Percentiles rank a stretch among this genome's conserved stretches.
Conservation (phyloP, 257 asterid genomes). For the Gardenia jasminoides region DNA sequence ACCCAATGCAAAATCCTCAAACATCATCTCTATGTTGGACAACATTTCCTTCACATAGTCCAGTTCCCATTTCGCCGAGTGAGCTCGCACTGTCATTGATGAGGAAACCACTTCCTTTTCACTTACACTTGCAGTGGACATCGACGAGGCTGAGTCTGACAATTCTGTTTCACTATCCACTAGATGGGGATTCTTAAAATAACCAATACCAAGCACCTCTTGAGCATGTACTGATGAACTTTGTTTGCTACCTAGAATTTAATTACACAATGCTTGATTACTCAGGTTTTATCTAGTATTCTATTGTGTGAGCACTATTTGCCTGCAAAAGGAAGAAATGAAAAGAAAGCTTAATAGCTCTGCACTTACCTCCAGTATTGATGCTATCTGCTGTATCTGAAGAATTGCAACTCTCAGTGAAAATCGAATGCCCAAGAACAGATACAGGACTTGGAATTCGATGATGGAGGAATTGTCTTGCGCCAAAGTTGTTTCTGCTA, state of each 20-base stretch:
- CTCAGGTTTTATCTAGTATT: slow-evolving; percentile 6
- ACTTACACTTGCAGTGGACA: slow-evolving; percentile 19
- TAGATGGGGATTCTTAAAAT: slow-evolving; percentile 34
- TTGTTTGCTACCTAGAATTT: slow-evolving; percentile 60
- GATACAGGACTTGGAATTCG: slow-evolving; percentile 45
- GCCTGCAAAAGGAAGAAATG: neutral
- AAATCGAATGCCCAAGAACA: slow-evolving; percentile 37
- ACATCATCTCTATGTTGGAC: slow-evolving; percentile 49
- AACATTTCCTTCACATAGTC: slow-evolving; percentile 69
- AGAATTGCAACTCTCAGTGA: slow-evolving; percentile 43
- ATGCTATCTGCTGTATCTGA: slow-evolving; percentile 49
- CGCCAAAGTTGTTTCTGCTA: slow-evolving; percentile 28
- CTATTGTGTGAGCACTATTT: no score
- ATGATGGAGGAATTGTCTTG: slow-evolving; percentile 37
- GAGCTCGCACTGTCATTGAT: slow-evolving; percentile 4
- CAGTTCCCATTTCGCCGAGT: slow-evolving; percentile 45
- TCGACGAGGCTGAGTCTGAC: slow-evolving; percentile 83
- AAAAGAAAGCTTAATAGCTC: neutral
- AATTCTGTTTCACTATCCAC: slow-evolving; percentile 54
- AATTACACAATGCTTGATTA: slow-evolving; percentile 5
- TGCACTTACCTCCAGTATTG: slow-evolving; percentile 49
- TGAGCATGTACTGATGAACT: slow-evolving; percentile 56
- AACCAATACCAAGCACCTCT: slow-evolving; percentile 45
- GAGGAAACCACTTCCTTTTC: slow-evolving; percentile 22
- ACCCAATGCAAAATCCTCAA: slow-evolving; percentile 59